Evolutionary conservation across 1,139 yeast genomes (phyloP).

Genomic region (Protomyces macrosporus): DNA sequence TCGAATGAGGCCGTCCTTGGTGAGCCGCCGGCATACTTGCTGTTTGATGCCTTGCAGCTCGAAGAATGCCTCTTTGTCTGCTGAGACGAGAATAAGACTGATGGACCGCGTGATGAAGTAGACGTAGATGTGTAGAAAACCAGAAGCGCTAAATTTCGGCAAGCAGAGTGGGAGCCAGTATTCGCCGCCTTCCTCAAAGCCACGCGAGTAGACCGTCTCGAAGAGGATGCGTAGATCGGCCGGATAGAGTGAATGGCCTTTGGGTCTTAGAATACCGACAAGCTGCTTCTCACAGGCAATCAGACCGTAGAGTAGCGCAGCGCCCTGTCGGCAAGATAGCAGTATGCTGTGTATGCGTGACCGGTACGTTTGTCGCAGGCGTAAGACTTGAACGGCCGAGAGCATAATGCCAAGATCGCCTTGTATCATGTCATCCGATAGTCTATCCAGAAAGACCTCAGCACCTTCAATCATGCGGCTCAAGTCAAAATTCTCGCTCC

Average conservation of each 20-base stretch:
- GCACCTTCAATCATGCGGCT: constrained; percentile 63
- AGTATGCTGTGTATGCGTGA: constrained; percentile 42
- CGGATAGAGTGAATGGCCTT: constrained; percentile 61
- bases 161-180: constrained; percentile 92
- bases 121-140: constrained; percentile 78
- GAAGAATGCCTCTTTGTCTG: constrained; percentile 76
- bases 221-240: constrained; percentile 61
- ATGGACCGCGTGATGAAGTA: constrained; percentile 51
- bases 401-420: constrained; percentile 53
- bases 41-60: constrained; percentile 60
- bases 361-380: constrained; percentile 47
- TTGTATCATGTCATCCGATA: constrained; percentile 52
- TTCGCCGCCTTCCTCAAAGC: constrained; percentile 52
- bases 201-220: constrained; percentile 55
- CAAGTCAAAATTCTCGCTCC: constrained; percentile 75
- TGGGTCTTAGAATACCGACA: constrained; percentile 59
- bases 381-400: constrained; percentile 58
- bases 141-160: constrained; percentile 82
- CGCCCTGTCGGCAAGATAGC: constrained; percentile 30
- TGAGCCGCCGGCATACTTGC: constrained; percentile 46
- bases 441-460: constrained; percentile 57
- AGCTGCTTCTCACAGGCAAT: constrained; percentile 54
- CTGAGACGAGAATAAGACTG: constrained; percentile 68
- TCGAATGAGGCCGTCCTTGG: constrained; percentile 38
- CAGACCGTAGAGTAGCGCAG: constrained; percentile 52